Percentiles rank a stretch among this genome's conserved stretches.
phyloP scores from a whole-genome alignment of 805 yeast species.

The Metschnikowia henanensis region DNA sequence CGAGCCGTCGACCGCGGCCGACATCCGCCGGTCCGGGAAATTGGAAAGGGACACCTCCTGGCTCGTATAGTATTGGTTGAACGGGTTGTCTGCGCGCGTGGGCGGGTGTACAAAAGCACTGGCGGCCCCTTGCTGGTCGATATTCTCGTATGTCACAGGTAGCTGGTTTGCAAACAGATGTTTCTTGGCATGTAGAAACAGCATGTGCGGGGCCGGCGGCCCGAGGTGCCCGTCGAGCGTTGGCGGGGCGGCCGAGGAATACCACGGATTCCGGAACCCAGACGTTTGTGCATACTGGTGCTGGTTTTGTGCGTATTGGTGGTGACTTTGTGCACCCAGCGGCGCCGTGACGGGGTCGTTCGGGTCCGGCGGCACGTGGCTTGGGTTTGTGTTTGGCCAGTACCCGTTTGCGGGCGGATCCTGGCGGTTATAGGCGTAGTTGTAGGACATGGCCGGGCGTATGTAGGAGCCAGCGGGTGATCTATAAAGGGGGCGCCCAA shows the following conservation, averaged over 20 bases:
- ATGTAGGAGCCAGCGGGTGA: background rate
- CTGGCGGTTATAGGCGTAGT: constrained; percentile 34
- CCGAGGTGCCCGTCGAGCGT: constrained; percentile 12
- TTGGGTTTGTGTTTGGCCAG: background rate
- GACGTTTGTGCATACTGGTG: constrained; percentile 15
- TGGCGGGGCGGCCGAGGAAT: constrained; percentile 25
- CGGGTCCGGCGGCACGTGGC: constrained; percentile 2
- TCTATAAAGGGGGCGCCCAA: no score
- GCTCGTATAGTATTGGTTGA: constrained; percentile 40
- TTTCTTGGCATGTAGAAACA: constrained; percentile 30
- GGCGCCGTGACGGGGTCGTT: background rate
- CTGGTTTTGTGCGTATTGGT: background rate
- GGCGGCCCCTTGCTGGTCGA: constrained; percentile 22
- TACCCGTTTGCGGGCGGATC: constrained; percentile 22
- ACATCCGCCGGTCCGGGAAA: constrained; percentile 35
- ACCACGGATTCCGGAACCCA: constrained; percentile 48
- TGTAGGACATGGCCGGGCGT: constrained; percentile 28
- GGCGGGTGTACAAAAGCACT: constrained; percentile 39
- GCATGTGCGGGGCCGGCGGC: constrained; percentile 9
- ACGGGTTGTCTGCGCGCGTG: constrained; percentile 45
- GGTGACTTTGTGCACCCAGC: background rate
- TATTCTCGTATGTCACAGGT: constrained; percentile 51
- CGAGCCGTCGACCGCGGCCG: constrained; percentile 36
- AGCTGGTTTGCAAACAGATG: constrained; percentile 41
- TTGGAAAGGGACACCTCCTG: constrained; percentile 35